Base-by-base conservation (phyloP, 164 flowering plant species). In the Cinnamomum chago region DNA sequence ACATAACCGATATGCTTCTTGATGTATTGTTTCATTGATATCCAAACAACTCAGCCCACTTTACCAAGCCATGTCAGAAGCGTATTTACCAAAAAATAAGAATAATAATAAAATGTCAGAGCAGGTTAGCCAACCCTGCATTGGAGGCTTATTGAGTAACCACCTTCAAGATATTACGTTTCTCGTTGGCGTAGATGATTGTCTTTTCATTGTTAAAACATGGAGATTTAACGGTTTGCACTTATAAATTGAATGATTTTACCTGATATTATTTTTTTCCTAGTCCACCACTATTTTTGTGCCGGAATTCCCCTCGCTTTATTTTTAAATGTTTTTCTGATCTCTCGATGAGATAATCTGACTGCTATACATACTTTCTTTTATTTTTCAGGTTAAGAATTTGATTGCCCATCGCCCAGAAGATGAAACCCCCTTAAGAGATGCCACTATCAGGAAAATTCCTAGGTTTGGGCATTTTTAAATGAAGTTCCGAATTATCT, bases 361-460 rank as follows among this genome's bases (percentile, higher is more conserved):
- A 14, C 14, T 20, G 25, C 25, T n/a, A 70, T 47, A 23, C 5
- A 58, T 52, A 30, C 62, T 50, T 47, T 58, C 70, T 64, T 23
- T 52, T 27, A 65, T 77, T 40, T 28, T 70, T 69, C 70, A 83
- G 95, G 93, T 87, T 13, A 91, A 91, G 76, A 89, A 84, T 76
- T 74, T 91, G 76, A 82, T 91, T 62, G 76, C 68, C 35, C 76
- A 78, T 68, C 86, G 78, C 3, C 86, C 89, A 2, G 91, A 86
- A 85, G 90, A 89, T 72, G 90, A 82, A 72, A 82, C 80, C 0
- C 86, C 89, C 1, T 76, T 90, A 60, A 83, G 81, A 69, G 75
- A 81, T 70, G 65, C 86, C 22, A 85, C 87, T 2, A 88, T 90
- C 27, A 77, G 90, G 68, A 88, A 78, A 72, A 88, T 88, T 22